Evolutionary conservation across 192 early-diverging fungal species (phyloP), one percentile per base, ranked within the genome.

Genomic region (Coemansia sp.): DNA sequence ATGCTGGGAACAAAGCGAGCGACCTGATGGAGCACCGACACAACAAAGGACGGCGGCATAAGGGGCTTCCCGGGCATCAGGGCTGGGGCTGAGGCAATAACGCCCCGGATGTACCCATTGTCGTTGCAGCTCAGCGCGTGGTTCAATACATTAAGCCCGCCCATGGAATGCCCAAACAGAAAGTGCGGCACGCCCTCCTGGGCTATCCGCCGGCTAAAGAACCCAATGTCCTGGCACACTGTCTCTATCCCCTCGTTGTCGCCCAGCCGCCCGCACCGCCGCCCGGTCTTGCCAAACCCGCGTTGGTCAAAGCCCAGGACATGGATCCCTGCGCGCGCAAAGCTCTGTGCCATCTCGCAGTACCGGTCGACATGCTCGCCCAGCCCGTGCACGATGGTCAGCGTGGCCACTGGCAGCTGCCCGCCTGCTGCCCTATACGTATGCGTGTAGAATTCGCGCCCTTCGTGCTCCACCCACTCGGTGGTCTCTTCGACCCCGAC

Each of bases 351-450:
- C 41, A 81, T 35, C 20, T 64, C 54, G 7, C 63, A 65, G 62
- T 85, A 85, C 10, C 83, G 74, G 45, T 69, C 51, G 42, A 76
- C 58, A 51, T 82, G 81, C 50, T 85, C 83, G 44, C 83, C 78
- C 32, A 82, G 56, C 0, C 83, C 83, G 50, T 85, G 83, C 39
- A 81, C 59, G 25, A 76, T 28, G 17, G 77, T 46, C 33, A 79
- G 36, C 8, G 76, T 75, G 33, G 80, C 80, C 11, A 44, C 40
- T 3, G 74, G 61, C 13, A 67, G 64, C 38, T 64, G 47, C 31
- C n/a, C 19, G n/a, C n/a, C n/a, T 9, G 30, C 40, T 9, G 67
- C 28, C 27, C 51, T 56, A 44, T 26, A 67, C 22, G 42, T 17
- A 35, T 56, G 72, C 9, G 53, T 68, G 47, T 75, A 73, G 47